phyloP scores from a whole-genome alignment of 2,329 filamentous ascomycete genomes.

The Nemania sp. region DNA sequence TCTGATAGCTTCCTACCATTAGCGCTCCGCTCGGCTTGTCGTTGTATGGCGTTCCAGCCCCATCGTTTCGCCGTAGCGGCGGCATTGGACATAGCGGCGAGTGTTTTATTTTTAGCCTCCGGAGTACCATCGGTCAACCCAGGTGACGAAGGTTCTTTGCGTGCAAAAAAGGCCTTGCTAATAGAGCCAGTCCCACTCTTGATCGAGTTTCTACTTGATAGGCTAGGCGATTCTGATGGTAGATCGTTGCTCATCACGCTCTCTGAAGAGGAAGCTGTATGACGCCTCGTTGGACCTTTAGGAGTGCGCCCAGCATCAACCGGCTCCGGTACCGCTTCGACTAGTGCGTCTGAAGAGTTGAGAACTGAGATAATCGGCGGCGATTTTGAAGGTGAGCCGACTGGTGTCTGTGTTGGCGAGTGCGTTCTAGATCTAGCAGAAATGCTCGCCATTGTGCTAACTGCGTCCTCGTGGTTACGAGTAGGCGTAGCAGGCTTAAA shows the following conservation, averaged over 20 bases:
- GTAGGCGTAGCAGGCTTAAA: slow-evolving; percentile 68
- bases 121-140: slow-evolving; percentile 40
- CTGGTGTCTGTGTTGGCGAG: slow-evolving; percentile 44
- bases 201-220: slow-evolving; percentile 46
- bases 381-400: slow-evolving; percentile 46
- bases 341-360: slow-evolving; percentile 43
- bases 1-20: slow-evolving; percentile 51
- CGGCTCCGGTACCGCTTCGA: slow-evolving; percentile 41
- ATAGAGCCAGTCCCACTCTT: slow-evolving; percentile 48
- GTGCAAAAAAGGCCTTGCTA: slow-evolving; percentile 46
- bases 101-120: slow-evolving; percentile 48
- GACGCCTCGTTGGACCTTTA: slow-evolving; percentile 44
- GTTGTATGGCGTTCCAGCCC: slow-evolving; percentile 51
- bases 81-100: slow-evolving; percentile 50
- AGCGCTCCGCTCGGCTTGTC: slow-evolving; percentile 46
- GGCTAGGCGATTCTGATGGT: slow-evolving; percentile 41
- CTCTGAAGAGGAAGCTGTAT: slow-evolving; percentile 49
- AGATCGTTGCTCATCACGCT: slow-evolving; percentile 42
- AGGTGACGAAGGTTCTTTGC: slow-evolving; percentile 46
- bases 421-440: slow-evolving; percentile 61
- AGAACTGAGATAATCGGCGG: slow-evolving; percentile 35
- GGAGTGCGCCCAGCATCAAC: slow-evolving; percentile 42
- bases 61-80: slow-evolving; percentile 52
- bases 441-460: slow-evolving; percentile 69
- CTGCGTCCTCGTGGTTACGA: slow-evolving; percentile 69